Evolutionary conservation across 345 rosid species (phyloP).

Genomic region (Populus simonii): DNA sequence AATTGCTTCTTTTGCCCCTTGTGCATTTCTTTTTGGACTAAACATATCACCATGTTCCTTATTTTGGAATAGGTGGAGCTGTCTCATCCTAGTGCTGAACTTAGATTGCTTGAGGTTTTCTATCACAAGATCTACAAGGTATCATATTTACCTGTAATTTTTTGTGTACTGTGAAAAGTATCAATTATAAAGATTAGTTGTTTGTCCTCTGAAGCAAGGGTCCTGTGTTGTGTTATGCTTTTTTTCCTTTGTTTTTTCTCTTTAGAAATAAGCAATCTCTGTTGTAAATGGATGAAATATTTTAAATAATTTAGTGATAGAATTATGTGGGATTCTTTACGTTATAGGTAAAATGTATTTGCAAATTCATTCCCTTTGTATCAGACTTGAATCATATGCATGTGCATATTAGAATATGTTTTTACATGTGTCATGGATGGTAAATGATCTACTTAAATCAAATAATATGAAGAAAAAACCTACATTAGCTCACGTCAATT

Average conservation of each 20-base stretch:
- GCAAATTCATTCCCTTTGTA: not conserved
- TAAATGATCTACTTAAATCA: not conserved
- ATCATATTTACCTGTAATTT: not conserved
- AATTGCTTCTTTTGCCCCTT: not conserved
- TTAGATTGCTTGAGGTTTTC: conserved; percentile 38
- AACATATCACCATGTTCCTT: not conserved
- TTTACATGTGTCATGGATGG: not conserved
- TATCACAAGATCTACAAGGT: conserved; percentile 43
- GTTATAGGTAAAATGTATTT: not conserved
- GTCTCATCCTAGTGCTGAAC: conserved; percentile 36
- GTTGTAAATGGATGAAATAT: not conserved
- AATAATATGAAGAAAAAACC: not conserved
- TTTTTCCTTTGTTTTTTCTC: not conserved
- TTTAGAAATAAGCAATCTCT: not conserved
- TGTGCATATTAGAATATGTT: not conserved
- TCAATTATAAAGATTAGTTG: not conserved
- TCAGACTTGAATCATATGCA: not conserved
- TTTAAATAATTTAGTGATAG: not conserved
- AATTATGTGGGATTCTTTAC: not conserved
- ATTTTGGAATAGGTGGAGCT: conserved; percentile 29
- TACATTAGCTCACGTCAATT: not conserved
- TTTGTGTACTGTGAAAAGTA: not conserved
- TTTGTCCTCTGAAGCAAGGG: not conserved
- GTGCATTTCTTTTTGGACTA: not conserved
- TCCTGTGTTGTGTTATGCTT: not conserved